A percentile compares a stretch with the other conserved stretches of the same genome.
Conservation (phyloP, 2,329 filamentous ascomycete genomes). For the Tolypocladium album region DNA sequence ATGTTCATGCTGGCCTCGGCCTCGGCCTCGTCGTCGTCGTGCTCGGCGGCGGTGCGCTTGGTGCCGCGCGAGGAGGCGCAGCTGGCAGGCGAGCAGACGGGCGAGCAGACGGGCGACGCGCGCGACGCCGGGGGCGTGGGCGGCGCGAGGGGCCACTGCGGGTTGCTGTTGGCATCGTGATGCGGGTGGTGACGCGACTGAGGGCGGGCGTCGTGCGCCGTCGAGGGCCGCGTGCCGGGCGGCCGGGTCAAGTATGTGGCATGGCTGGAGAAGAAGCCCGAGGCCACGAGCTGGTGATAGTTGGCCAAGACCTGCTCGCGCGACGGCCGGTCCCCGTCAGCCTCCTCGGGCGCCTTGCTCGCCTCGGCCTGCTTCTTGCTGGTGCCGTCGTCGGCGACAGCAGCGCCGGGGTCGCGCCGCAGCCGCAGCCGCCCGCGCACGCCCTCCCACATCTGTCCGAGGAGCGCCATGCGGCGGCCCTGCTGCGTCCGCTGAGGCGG, state of each 20-base stretch:
- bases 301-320: conserved; percentile 43
- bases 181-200: conserved; percentile 7
- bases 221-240: conserved; percentile 16
- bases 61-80: conserved; percentile 32
- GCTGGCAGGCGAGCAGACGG: conserved; percentile 13
- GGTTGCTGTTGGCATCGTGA: conserved; percentile 6
- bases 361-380: conserved; percentile 5
- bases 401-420: conserved; percentile 9
- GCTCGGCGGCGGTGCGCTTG: conserved; percentile 33
- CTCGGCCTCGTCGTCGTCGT: conserved; percentile 12
- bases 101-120: conserved; percentile 15
- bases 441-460: conserved; percentile 28
- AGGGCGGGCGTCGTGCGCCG: conserved; percentile 6
- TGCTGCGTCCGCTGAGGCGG: not conserved
- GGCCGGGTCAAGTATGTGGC: conserved; percentile 47
- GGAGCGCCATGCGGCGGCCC: conserved; percentile 14
- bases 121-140: conserved; percentile 10
- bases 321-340: conserved; percentile 16
- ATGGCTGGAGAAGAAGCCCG: conserved; percentile 47
- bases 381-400: conserved; percentile 3
- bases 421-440: conserved; percentile 21
- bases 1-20: conserved; percentile 7
- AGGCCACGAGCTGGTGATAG: conserved; percentile 45
- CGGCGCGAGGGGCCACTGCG: conserved; percentile 16
- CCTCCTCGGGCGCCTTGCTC: conserved; percentile 4